phyloP scores from a whole-genome alignment of 805 yeast genomes.

The Wickerhamomyces sydowiorum region DNA sequence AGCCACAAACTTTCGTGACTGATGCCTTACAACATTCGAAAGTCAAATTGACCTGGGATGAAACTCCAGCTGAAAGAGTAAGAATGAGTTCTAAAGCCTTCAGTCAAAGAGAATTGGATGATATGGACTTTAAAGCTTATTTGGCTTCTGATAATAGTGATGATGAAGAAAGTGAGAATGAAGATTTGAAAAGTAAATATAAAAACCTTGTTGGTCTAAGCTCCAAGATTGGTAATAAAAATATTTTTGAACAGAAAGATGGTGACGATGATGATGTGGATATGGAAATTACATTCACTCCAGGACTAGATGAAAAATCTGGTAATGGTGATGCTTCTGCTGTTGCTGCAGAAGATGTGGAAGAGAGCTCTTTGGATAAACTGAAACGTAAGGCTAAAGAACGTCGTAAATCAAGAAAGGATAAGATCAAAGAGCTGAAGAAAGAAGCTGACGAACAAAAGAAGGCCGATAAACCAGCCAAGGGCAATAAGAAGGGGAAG shows the following conservation, averaged over 20 bases:
- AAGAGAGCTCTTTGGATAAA: slow-evolving; percentile 72
- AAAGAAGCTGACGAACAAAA: slow-evolving; percentile 46
- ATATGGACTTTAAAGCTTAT: slow-evolving; percentile 89
- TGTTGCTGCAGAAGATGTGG: slow-evolving; percentile 36
- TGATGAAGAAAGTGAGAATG: slow-evolving; percentile 34
- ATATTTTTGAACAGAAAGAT: slow-evolving; percentile 29
- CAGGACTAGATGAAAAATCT: slow-evolving; percentile 57
- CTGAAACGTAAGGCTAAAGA: slow-evolving; percentile 88
- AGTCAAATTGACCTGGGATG: slow-evolving; percentile 97
- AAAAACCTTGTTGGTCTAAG: slow-evolving; percentile 47
- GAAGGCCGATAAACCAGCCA: slow-evolving; percentile 34
- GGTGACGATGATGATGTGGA: slow-evolving; percentile 62
- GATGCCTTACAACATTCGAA: slow-evolving; percentile 96
- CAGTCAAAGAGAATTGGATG: slow-evolving; percentile 81
- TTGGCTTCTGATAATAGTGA: slow-evolving; percentile 73
- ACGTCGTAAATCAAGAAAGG: slow-evolving; percentile 80
- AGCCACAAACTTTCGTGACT: slow-evolving; percentile 77
- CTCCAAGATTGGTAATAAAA: slow-evolving; percentile 27
- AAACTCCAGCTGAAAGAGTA: slow-evolving; percentile 87
- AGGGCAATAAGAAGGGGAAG: slow-evolving; percentile 24
- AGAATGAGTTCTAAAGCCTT: slow-evolving; percentile 75
- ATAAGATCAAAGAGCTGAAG: slow-evolving; percentile 59
- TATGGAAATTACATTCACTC: slow-evolving; percentile 94
- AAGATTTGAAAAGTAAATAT: slow-evolving; percentile 49
- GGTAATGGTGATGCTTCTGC: slow-evolving; percentile 26